These are phyloP conservation scores for Volvariella volvacea DNA, from an alignment of 1,284 basidiomycete species.

Conservation along the genomic window DNA sequence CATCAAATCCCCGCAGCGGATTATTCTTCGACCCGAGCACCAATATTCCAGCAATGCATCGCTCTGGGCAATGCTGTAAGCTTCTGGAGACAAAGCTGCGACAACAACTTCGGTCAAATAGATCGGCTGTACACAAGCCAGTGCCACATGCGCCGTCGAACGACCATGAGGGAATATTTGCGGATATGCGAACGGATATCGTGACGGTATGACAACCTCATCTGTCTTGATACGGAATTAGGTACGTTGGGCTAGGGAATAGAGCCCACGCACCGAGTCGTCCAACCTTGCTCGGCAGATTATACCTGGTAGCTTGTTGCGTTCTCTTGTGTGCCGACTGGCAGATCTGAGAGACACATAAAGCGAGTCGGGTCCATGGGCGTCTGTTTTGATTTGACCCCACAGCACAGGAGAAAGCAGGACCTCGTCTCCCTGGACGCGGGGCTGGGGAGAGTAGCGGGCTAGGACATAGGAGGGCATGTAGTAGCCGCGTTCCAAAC, in stretches of 20 bases:
- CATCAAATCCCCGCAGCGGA: conserved; percentile 44
- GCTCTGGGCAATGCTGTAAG: conserved; percentile 29
- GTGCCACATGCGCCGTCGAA: conserved; percentile 14
- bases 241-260: conserved; percentile 3
- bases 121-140: conserved; percentile 13
- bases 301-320: conserved; percentile 11
- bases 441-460: too few relatives aligned
- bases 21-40: conserved; percentile 27
- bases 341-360: conserved; percentile 2
- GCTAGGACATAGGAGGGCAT: too few relatives aligned
- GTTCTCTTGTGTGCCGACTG: conserved; percentile 4
- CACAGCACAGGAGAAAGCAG: too few relatives aligned
- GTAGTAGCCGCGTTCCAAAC: too few relatives aligned
- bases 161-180: conserved; percentile 16
- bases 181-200: conserved; percentile 21
- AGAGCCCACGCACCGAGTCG: conserved; percentile 16
- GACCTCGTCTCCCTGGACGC: too few relatives aligned
- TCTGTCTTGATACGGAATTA: conserved; percentile 16
- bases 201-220: conserved; percentile 22
- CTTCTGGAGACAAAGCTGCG: conserved; percentile 37
- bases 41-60: background rate
- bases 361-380: background rate
- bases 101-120: conserved; percentile 37
- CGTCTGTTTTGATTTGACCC: too few relatives aligned
- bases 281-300: conserved; percentile 25